Evolutionary conservation across 768 basidiomycete species (phyloP).

Genomic region (Suillus americanus): DNA sequence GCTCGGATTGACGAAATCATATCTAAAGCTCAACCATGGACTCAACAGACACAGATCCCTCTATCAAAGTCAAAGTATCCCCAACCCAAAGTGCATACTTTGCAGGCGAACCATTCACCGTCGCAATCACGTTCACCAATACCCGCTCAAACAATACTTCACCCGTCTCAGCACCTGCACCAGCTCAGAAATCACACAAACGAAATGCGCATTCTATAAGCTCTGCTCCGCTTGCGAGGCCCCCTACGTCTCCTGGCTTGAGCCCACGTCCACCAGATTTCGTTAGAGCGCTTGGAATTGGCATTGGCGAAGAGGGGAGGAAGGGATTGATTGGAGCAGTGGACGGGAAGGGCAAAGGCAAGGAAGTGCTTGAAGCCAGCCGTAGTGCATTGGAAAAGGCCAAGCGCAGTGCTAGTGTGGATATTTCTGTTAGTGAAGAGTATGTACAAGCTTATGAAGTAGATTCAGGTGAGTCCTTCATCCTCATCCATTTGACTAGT

Average conservation of each 20-base stretch:
- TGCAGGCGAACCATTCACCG: conserved; percentile 85
- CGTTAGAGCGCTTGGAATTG: conserved; percentile 18
- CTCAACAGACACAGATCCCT: conserved; percentile 42
- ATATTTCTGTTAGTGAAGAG: conserved; percentile 12
- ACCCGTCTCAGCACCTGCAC: conserved; percentile 14
- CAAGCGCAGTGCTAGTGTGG: conserved; percentile 17
- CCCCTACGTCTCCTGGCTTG: conserved; percentile 79
- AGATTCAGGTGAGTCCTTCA: conserved; percentile 14
- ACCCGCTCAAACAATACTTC: conserved; percentile 43
- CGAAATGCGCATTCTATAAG: conserved; percentile 80
- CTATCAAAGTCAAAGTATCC: conserved; percentile 66
- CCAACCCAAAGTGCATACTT: conserved; percentile 91
- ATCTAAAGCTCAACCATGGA: background rate
- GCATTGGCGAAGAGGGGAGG: conserved; percentile 37
- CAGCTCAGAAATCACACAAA: conserved; percentile 45
- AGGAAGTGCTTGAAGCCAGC: conserved; percentile 52
- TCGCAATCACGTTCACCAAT: conserved; percentile 86
- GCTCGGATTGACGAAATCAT: background rate
- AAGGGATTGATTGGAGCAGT: conserved; percentile 51
- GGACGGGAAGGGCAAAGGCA: conserved; percentile 37
- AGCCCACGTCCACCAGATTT: conserved; percentile 32
- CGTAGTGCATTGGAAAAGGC: conserved; percentile 52
- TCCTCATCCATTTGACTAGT: background rate
- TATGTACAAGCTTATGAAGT: conserved; percentile 33
- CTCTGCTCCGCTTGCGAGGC: conserved; percentile 76